phyloP scores from a whole-genome alignment of 768 basidiomycete species.

The Chalciporus piperatus region DNA sequence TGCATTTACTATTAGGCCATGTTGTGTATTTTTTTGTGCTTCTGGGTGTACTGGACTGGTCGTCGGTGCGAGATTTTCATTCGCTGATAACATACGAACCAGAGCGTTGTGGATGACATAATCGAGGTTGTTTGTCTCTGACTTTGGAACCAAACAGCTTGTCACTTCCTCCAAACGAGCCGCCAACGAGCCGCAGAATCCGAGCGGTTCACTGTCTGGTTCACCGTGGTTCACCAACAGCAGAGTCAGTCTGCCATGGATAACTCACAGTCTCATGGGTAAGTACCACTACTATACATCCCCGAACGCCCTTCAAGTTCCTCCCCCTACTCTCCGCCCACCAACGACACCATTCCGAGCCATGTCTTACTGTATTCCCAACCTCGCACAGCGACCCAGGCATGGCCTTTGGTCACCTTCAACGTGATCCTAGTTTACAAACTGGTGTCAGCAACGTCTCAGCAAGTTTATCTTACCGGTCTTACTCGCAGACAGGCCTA shows the following conservation, averaged over 20 bases:
- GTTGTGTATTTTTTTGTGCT: constrained; percentile 1
- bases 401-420: constrained; percentile 63
- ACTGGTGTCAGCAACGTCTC: constrained; percentile 51
- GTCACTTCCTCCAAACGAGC: constrained; percentile 4
- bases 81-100: constrained; percentile 18
- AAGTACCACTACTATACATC: too few relatives aligned
- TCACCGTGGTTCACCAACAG: constrained; percentile 33
- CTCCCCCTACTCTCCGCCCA: background rate
- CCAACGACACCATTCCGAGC: background rate
- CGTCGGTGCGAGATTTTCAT: background rate
- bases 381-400: constrained; percentile 47
- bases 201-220: constrained; percentile 36
- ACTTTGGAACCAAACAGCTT: constrained; percentile 13
- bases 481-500: constrained; percentile 26
- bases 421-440: constrained; percentile 50
- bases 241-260: constrained; percentile 28
- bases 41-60: background rate
- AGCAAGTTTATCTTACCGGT: constrained; percentile 37
- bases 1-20: constrained; percentile 14
- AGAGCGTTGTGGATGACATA: constrained; percentile 7
- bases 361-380: constrained; percentile 15
- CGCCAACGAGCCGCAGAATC: constrained; percentile 33
- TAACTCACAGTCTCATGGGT: constrained; percentile 34
- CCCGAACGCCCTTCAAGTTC: constrained; percentile 4
- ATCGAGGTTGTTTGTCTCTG: constrained; percentile 21